A percentile compares a stretch with the other conserved stretches of the same genome.
Evolutionary conservation across 352 stramenopile species (phyloP).

Genomic region (Globisporangium ultimum): DNA sequence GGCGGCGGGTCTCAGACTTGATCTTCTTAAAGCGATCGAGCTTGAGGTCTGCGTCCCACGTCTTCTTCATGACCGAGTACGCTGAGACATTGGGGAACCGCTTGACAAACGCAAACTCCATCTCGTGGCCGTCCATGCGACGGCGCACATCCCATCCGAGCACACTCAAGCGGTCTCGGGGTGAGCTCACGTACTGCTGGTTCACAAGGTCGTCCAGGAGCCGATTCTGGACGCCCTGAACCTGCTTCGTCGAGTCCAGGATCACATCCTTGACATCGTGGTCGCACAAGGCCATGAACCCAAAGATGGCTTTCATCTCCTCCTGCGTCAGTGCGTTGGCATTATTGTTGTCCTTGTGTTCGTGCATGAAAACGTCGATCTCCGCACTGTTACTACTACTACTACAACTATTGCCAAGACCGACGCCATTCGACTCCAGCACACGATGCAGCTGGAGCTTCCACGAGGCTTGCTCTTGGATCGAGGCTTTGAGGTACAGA

Average conservation of each 20-base stretch:
- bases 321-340: slow-evolving; percentile 20
- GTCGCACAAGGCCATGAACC: slow-evolving; percentile 32
- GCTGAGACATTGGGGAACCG: slow-evolving; percentile 33
- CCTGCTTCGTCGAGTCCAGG: slow-evolving; percentile 27
- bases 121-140: slow-evolving; percentile 24
- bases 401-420: slow-evolving; percentile 4
- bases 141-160: slow-evolving; percentile 42
- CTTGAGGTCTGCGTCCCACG: slow-evolving; percentile 34
- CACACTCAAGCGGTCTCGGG: slow-evolving; percentile 22
- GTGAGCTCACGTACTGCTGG: slow-evolving; percentile 15
- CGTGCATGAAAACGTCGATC: background rate
- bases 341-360: slow-evolving; percentile 1
- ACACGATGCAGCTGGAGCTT: slow-evolving; percentile 45
- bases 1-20: slow-evolving; percentile 42
- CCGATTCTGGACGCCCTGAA: slow-evolving; percentile 30
- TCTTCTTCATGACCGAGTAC: slow-evolving; percentile 28
- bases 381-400: background rate
- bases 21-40: slow-evolving; percentile 35
- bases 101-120: slow-evolving; percentile 42
- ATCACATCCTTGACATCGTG: slow-evolving; percentile 31
- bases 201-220: slow-evolving; percentile 18
- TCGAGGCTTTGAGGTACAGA: slow-evolving; percentile 37
- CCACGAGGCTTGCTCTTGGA: slow-evolving; percentile 45
- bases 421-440: slow-evolving; percentile 29
- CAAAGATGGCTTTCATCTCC: slow-evolving; percentile 33